These are phyloP conservation scores for Rhodotorula kratochvilovae DNA, from an alignment of 768 basidiomycete species.

Conservation along the genomic window DNA sequence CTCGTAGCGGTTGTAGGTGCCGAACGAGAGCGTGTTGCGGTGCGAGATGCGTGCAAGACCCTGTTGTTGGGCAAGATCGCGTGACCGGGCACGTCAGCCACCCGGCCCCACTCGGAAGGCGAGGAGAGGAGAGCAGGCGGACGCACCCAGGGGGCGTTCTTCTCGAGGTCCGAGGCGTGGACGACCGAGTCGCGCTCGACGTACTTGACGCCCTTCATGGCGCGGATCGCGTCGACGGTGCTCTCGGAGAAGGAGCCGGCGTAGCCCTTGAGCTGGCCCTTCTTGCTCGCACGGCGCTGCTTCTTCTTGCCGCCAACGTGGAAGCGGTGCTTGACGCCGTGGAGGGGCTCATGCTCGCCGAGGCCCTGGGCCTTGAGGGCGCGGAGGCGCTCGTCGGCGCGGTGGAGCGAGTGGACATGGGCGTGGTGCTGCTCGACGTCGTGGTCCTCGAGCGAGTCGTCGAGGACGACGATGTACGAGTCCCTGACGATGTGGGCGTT, in stretches of 20 bases:
- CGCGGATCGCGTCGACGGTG: slow-evolving; percentile 70
- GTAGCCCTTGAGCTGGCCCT: slow-evolving; percentile 40
- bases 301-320: slow-evolving; percentile 35
- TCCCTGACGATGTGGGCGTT: slow-evolving; percentile 59
- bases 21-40: slow-evolving; percentile 65
- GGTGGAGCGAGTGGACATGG: slow-evolving; percentile 72
- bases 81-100: slow-evolving; percentile 5
- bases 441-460: slow-evolving; percentile 58
- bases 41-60: slow-evolving; percentile 95
- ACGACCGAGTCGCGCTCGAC: slow-evolving; percentile 93
- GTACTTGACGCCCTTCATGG: slow-evolving; percentile 82
- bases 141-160: slow-evolving; percentile 78
- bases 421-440: slow-evolving; percentile 57
- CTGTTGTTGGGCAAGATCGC: slow-evolving; percentile 51
- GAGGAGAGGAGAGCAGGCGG: not conserved
- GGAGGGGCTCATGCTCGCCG: slow-evolving; percentile 37
- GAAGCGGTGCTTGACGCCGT: slow-evolving; percentile 48
- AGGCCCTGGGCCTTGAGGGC: slow-evolving; percentile 12
- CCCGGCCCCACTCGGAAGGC: not conserved
- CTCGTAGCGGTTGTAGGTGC: slow-evolving; percentile 75
- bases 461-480: slow-evolving; percentile 91
- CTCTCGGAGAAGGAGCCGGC: slow-evolving; percentile 46
- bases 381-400: slow-evolving; percentile 51
- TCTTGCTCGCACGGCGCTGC: not conserved
- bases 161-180: slow-evolving; percentile 59